Conservation (phyloP, 1,139 yeast species). For the Starmera stellimalicola region DNA sequence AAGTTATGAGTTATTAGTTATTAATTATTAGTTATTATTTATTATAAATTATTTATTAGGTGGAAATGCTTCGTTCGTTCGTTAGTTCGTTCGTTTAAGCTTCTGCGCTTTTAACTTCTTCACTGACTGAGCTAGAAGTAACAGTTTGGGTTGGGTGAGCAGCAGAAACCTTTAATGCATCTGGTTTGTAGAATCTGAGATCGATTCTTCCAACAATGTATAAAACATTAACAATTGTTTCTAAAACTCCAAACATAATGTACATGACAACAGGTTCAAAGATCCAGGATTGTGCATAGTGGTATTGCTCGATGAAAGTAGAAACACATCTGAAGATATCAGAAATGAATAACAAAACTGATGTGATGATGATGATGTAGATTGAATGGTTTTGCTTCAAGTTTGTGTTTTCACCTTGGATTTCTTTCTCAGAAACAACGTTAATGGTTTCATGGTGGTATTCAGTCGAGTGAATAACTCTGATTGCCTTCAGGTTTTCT, state of each 20-base stretch:
- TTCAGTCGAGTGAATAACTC: slow-evolving; percentile 31
- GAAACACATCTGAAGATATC: slow-evolving; percentile 50
- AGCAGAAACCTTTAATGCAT: slow-evolving; percentile 7
- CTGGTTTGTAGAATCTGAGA: slow-evolving; percentile 68
- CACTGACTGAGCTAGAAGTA: background rate
- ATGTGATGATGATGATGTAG: slow-evolving; percentile 38
- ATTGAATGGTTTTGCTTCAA: slow-evolving; percentile 41
- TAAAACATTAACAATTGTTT: slow-evolving; percentile 43
- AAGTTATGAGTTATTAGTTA: no score
- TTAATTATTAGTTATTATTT: no score
- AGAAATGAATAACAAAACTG: slow-evolving; percentile 46
- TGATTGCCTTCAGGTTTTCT: slow-evolving; percentile 35
- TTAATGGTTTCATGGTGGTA: slow-evolving; percentile 30
- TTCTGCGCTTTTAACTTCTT: background rate
- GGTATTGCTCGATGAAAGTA: slow-evolving; percentile 33
- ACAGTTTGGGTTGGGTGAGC: background rate
- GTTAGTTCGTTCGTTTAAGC: no score
- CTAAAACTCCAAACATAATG: slow-evolving; percentile 58
- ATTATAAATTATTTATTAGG: no score
- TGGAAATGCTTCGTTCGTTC: no score
- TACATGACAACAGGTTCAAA: slow-evolving; percentile 53
- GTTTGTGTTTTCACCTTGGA: slow-evolving; percentile 5
- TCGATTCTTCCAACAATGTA: slow-evolving; percentile 60
- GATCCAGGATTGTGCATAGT: slow-evolving; percentile 30
- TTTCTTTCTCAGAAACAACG: slow-evolving; percentile 15